Conservation (phyloP, 1,284 basidiomycete genomes). For the Volvariella surrecta region DNA sequence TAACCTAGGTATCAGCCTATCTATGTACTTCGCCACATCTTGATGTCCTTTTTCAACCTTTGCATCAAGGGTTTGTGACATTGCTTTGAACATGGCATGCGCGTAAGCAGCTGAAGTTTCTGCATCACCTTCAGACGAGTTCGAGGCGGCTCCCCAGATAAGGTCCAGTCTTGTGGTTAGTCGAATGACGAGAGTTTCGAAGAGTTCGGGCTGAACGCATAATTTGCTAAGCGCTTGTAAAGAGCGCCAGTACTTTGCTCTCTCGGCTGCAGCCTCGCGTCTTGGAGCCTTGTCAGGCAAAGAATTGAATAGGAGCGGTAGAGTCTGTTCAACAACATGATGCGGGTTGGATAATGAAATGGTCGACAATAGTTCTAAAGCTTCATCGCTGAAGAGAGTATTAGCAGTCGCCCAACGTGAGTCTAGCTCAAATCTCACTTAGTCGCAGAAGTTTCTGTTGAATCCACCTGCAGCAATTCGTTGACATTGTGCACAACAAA, state of each 20-base stretch:
- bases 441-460: slow-evolving; percentile 14
- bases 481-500: slow-evolving; percentile 76
- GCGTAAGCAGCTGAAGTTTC: slow-evolving; percentile 71
- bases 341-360: slow-evolving; percentile 57
- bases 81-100: slow-evolving; percentile 70
- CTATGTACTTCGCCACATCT: slow-evolving; percentile 76
- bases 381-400: slow-evolving; percentile 47
- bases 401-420: slow-evolving; percentile 4
- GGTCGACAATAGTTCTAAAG: slow-evolving; percentile 60
- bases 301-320: slow-evolving; percentile 72
- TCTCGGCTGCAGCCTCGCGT: slow-evolving; percentile 44
- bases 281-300: slow-evolving; percentile 64
- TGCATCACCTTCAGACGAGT: slow-evolving; percentile 17
- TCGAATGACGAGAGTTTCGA: slow-evolving; percentile 78
- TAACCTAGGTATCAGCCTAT: slow-evolving; percentile 62
- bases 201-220: slow-evolving; percentile 71
- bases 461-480: slow-evolving; percentile 37
- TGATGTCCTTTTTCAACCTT: slow-evolving; percentile 56
- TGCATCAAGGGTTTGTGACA: slow-evolving; percentile 53
- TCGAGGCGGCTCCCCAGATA: slow-evolving; percentile 32
- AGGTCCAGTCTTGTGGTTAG: slow-evolving; percentile 77
- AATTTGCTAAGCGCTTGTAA: slow-evolving; percentile 70
- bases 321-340: slow-evolving; percentile 69
- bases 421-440: slow-evolving; percentile 5
- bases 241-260: slow-evolving; percentile 59